A percentile compares a stretch with the other conserved stretches of the same genome.
Conservation (phyloP, 176 grass and related monocot genomes). For the Ensete glaucum region DNA sequence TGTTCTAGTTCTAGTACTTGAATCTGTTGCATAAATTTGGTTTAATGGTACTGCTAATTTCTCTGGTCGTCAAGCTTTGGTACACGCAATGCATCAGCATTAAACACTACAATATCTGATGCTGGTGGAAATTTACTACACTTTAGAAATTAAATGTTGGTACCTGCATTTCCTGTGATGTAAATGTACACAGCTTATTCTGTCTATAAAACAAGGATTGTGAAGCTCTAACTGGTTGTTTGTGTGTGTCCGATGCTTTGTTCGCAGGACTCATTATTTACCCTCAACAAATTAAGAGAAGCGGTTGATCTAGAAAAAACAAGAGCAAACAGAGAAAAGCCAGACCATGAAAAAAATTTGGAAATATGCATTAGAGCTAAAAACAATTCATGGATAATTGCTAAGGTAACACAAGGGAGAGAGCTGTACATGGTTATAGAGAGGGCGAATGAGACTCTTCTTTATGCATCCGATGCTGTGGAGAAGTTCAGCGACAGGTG, state of each 20-base stretch:
- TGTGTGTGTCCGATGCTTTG: not conserved
- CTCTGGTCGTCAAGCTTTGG: too few relatives aligned
- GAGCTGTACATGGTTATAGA: constrained; percentile 91
- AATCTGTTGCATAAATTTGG: too few relatives aligned
- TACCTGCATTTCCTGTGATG: too few relatives aligned
- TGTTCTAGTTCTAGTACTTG: too few relatives aligned
- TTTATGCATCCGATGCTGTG: constrained; percentile 75
- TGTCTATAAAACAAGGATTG: not conserved
- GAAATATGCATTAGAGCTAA: constrained; percentile 73
- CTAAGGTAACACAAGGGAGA: constrained; percentile 61
- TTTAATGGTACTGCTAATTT: too few relatives aligned
- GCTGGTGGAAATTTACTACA: too few relatives aligned
- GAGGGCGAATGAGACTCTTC: constrained; percentile 86
- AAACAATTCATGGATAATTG: constrained; percentile 90
- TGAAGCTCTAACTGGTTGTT: constrained; percentile 8
- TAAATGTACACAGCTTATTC: not conserved
- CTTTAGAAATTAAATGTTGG: too few relatives aligned
- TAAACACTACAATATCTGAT: too few relatives aligned
- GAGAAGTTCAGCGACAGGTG: constrained; percentile 99
- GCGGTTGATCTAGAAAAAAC: constrained; percentile 74
- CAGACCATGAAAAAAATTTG: constrained; percentile 57
- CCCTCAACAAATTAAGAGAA: constrained; percentile 77
- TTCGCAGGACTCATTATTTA: constrained; percentile 64
- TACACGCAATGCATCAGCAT: too few relatives aligned
- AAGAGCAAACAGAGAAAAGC: constrained; percentile 48